Evolutionary conservation across 208 protist species (phyloP).

Genomic region (Plasmodiophora brassicae): DNA sequence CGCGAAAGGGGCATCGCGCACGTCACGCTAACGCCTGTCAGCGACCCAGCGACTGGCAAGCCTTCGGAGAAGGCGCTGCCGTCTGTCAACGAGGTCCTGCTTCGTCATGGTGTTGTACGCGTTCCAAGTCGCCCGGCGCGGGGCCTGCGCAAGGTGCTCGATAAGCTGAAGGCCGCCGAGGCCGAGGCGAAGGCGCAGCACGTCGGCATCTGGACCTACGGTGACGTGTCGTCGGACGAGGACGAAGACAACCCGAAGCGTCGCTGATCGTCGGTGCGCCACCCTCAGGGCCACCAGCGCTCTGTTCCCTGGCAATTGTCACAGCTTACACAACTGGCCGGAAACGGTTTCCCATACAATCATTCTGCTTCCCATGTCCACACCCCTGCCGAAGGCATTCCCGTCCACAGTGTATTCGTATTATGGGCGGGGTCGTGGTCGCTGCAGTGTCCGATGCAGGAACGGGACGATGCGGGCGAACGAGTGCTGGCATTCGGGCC

Average conservation of each 20-base stretch:
- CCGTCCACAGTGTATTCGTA: too few relatives aligned
- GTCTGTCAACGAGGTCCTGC: background rate
- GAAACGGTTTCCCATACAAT: too few relatives aligned
- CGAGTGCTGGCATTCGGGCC: too few relatives aligned
- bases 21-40: background rate
- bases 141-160: background rate
- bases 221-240: background rate
- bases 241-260: conserved; percentile 24
- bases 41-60: background rate
- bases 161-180: background rate
- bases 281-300: too few relatives aligned
- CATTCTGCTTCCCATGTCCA: too few relatives aligned
- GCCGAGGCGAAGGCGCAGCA: background rate
- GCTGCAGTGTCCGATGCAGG: too few relatives aligned
- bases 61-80: background rate
- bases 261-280: too few relatives aligned
- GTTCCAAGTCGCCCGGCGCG: background rate
- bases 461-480: too few relatives aligned
- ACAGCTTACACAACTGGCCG: too few relatives aligned
- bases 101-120: background rate
- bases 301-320: too few relatives aligned
- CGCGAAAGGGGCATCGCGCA: background rate
- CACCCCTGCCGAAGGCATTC: too few relatives aligned
- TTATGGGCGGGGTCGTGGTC: too few relatives aligned
- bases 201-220: background rate